Evolutionary conservation across 352 stramenopile species (phyloP).

Genomic region (Globisporangium paddicum): DNA sequence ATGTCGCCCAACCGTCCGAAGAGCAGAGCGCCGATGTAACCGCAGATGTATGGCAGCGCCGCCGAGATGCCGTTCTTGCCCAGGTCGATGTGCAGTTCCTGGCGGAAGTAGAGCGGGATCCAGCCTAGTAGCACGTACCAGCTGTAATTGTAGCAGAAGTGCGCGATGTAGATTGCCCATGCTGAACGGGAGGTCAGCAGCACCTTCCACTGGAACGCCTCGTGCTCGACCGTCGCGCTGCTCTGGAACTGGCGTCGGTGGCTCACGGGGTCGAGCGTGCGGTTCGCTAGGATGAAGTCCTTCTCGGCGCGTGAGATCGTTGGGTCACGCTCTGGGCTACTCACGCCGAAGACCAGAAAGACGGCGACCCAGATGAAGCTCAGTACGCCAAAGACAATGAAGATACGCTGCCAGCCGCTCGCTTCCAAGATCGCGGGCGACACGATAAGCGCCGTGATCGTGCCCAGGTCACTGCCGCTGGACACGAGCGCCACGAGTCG

Average conservation of each 20-base stretch:
- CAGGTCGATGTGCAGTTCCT: slow-evolving; percentile 73
- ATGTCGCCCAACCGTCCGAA: slow-evolving; percentile 68
- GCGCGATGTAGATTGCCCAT: slow-evolving; percentile 82
- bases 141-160: slow-evolving; percentile 87
- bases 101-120: slow-evolving; percentile 86
- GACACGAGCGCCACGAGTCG: slow-evolving; percentile 73
- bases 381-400: slow-evolving; percentile 65
- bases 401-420: slow-evolving; percentile 70
- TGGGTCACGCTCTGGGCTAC: slow-evolving; percentile 58
- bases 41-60: slow-evolving; percentile 73
- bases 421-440: slow-evolving; percentile 64
- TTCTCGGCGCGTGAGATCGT: slow-evolving; percentile 54
- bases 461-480: slow-evolving; percentile 77
- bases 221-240: slow-evolving; percentile 30
- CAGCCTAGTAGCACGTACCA: slow-evolving; percentile 86
- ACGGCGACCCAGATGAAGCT: slow-evolving; percentile 73
- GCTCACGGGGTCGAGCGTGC: slow-evolving; percentile 37
- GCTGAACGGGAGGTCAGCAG: slow-evolving; percentile 60
- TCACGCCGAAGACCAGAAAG: slow-evolving; percentile 56
- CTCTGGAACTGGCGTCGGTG: slow-evolving; percentile 34
- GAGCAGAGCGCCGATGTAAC: slow-evolving; percentile 67
- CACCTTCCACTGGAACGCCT: slow-evolving; percentile 61
- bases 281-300: slow-evolving; percentile 63
- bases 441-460: slow-evolving; percentile 71
- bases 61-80: slow-evolving; percentile 59